Percentiles rank a stretch among this genome's conserved stretches.
Evolutionary conservation across 805 yeast species (phyloP).

Genomic region (Tetrapisispora iriomotensis): DNA sequence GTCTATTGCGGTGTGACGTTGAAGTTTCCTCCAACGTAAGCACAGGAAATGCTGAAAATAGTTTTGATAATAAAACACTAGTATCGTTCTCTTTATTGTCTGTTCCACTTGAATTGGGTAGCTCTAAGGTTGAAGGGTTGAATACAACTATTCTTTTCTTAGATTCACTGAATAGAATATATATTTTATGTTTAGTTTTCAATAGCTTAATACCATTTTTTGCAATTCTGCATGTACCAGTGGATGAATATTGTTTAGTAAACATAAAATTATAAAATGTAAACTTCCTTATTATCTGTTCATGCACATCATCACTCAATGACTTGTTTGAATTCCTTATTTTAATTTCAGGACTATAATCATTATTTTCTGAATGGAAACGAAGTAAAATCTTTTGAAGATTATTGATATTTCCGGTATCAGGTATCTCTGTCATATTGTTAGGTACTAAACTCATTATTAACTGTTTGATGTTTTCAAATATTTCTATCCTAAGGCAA

Average conservation of each 20-base stretch:
- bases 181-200: constrained; percentile 1
- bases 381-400: constrained; percentile 2
- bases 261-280: constrained; percentile 3
- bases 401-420: not conserved
- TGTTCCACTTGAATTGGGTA: no score
- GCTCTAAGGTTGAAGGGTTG: not conserved
- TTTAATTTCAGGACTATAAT: no score
- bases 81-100: no score
- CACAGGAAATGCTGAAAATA: no score
- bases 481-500: not conserved
- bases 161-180: not conserved
- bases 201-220: not conserved
- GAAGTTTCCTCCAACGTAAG: no score
- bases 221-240: not conserved
- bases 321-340: no score
- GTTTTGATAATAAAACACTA: no score
- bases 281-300: not conserved
- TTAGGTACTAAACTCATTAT: constrained; percentile 1
- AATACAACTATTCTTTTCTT: no score
- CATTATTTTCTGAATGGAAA: not conserved
- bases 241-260: not conserved
- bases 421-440: not conserved
- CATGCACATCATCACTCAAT: no score
- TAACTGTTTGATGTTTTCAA: not conserved
- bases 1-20: no score